A percentile compares a stretch with the other conserved stretches of the same genome.
These are phyloP conservation scores for Eucalyptus grandis DNA, from an alignment of 345 rosid species.

Conservation along the genomic window DNA sequence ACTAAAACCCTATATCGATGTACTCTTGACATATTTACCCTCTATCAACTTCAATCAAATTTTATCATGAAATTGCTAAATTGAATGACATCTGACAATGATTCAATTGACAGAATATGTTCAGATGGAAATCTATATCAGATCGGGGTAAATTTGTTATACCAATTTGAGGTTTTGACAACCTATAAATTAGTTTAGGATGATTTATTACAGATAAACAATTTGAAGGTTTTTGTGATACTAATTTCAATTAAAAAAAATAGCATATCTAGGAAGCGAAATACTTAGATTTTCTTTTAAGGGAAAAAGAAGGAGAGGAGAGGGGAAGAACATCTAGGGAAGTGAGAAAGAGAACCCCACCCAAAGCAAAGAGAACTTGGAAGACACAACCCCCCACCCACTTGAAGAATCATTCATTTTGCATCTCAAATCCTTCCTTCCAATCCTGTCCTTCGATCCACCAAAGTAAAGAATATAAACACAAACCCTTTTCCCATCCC, in stretches of 20 bases:
- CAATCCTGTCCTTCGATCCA: constrained; percentile 16
- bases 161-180: too few species aligned
- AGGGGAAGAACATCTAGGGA: constrained; percentile 60
- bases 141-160: accelerated
- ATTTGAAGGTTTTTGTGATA: neutral
- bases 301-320: constrained; percentile 1
- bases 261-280: neutral
- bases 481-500: neutral
- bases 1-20: neutral
- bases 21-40: neutral
- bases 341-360: constrained; percentile 34
- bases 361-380: constrained; percentile 34
- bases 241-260: neutral
- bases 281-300: neutral
- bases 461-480: constrained; percentile 41
- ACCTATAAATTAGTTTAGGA: too few species aligned
- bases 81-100: too few species aligned
- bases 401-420: neutral
- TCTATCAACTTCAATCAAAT: too few species aligned
- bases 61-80: neutral
- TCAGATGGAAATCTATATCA: accelerated
- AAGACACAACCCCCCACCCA: neutral
- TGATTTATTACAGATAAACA: accelerated
- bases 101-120: accelerated
- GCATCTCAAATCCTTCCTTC: constrained; percentile 21